phyloP scores from a whole-genome alignment of 1,284 basidiomycete genomes.

The Ustilago sp. region DNA sequence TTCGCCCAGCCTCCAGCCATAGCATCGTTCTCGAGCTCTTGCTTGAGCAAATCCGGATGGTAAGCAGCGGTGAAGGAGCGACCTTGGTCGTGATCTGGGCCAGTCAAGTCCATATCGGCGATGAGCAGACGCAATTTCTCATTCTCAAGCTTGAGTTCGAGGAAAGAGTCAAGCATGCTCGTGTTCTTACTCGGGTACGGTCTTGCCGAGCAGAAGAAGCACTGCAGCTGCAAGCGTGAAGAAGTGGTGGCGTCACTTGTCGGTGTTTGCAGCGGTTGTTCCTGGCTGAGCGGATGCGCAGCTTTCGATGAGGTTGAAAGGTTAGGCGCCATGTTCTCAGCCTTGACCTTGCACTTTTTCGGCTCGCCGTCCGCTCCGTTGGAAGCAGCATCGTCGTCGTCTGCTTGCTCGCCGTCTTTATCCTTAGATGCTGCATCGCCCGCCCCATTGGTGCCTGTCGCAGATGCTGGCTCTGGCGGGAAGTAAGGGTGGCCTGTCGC shows the following conservation, averaged over 20 bases:
- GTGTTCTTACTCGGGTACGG: slow-evolving; percentile 64
- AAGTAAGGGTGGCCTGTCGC: slow-evolving; percentile 62
- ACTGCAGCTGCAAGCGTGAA: slow-evolving; percentile 42
- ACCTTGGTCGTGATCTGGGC: slow-evolving; percentile 34
- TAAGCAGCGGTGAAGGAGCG: slow-evolving; percentile 40
- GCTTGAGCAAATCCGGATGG: slow-evolving; percentile 49
- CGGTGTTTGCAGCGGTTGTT: slow-evolving; percentile 44
- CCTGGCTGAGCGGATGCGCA: slow-evolving; percentile 42
- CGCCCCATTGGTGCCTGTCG: slow-evolving; percentile 4
- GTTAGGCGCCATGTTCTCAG: slow-evolving; percentile 30
- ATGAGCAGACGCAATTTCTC: slow-evolving; percentile 58
- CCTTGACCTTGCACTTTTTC: slow-evolving; percentile 29
- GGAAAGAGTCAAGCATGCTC: slow-evolving; percentile 64
- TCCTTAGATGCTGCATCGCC: slow-evolving; percentile 15
- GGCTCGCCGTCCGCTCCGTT: slow-evolving; percentile 17
- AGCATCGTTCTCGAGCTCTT: slow-evolving; percentile 46
- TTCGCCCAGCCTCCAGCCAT: slow-evolving; percentile 24
- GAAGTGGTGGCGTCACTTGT: slow-evolving; percentile 36
- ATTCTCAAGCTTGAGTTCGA: slow-evolving; percentile 67
- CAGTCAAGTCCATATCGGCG: slow-evolving; percentile 45
- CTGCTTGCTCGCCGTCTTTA: slow-evolving; percentile 15
- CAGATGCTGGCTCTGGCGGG: slow-evolving; percentile 35
- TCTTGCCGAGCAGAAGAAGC: slow-evolving; percentile 62
- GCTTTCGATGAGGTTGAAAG: slow-evolving; percentile 28
- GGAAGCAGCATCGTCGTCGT: not conserved